phyloP scores from a whole-genome alignment of 768 basidiomycete species.

The Chalciporus piperatus region DNA sequence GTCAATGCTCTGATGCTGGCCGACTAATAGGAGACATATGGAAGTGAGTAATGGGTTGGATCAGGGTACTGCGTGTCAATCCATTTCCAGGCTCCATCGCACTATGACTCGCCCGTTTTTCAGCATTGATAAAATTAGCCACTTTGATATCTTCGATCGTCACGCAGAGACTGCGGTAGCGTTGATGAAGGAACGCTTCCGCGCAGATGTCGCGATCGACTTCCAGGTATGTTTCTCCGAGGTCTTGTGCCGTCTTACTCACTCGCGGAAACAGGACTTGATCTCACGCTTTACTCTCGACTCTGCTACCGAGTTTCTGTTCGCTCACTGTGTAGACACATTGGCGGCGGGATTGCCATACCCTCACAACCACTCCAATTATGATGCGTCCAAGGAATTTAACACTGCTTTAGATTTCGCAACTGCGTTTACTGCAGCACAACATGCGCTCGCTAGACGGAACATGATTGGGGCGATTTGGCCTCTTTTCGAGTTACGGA shows the following conservation, averaged over 20 bases:
- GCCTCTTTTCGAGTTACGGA: conserved; percentile 39
- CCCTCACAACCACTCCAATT: conserved; percentile 28
- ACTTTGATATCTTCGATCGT: conserved; percentile 61
- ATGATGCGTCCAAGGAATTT: conserved; percentile 6
- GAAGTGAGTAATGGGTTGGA: conserved; percentile 44
- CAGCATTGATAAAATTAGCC: conserved; percentile 53
- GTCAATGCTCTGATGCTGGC: not conserved
- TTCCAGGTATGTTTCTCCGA: conserved; percentile 44
- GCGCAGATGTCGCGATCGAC: conserved; percentile 50
- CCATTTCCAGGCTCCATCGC: conserved; percentile 52
- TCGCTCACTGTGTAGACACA: conserved; percentile 42
- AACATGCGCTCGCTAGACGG: conserved; percentile 29
- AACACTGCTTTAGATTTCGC: conserved; percentile 28
- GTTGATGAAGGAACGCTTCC: conserved; percentile 42
- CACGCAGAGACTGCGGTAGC: conserved; percentile 49
- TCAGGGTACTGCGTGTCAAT: not conserved
- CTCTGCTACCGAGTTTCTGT: conserved; percentile 53
- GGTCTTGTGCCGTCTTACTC: not conserved
- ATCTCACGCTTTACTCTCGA: conserved; percentile 50
- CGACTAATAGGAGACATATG: conserved; percentile 54
- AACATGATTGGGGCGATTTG: conserved; percentile 32
- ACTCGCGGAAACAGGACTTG: conserved; percentile 33
- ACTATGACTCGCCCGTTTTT: conserved; percentile 72
- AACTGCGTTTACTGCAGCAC: conserved; percentile 34
- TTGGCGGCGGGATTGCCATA: conserved; percentile 37